Evolutionary conservation across 768 basidiomycete species (phyloP).

Genomic region (Lentinula lateritia): DNA sequence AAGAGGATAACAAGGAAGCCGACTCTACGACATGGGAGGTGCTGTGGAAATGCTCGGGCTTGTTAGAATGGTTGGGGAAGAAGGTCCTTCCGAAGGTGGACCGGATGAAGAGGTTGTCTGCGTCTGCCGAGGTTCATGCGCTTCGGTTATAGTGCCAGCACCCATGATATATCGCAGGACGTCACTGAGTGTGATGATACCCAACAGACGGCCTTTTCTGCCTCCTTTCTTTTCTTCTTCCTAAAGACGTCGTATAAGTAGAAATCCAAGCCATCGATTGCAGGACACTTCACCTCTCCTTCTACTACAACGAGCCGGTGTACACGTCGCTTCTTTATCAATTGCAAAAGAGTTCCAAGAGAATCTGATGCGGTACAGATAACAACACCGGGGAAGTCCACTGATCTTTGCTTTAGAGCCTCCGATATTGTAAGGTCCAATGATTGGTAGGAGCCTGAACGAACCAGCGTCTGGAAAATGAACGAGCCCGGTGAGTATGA

Average conservation of each 20-base stretch:
- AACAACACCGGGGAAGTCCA: constrained; percentile 96
- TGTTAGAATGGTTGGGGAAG: not conserved
- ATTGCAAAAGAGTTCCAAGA: constrained; percentile 80
- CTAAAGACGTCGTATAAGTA: constrained; percentile 25
- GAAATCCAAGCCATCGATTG: not conserved
- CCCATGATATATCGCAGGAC: constrained; percentile 81
- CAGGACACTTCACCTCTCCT: constrained; percentile 55
- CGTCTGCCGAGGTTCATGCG: not conserved
- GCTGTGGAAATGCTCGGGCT: not conserved
- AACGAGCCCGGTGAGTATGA: constrained; percentile 3
- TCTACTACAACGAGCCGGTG: constrained; percentile 95
- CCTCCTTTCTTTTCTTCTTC: constrained; percentile 79
- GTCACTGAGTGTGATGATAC: constrained; percentile 86
- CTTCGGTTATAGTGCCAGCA: constrained; percentile 40
- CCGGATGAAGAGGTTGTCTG: not conserved
- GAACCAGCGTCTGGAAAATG: constrained; percentile 75
- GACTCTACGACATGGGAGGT: not conserved
- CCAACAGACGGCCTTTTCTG: constrained; percentile 77
- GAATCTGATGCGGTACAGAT: constrained; percentile 93
- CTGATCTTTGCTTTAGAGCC: constrained; percentile 85
- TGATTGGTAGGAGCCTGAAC: constrained; percentile 91
- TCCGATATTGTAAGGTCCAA: constrained; percentile 91
- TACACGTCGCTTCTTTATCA: constrained; percentile 90
- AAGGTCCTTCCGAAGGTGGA: not conserved
- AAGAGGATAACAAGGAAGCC: not conserved